These are phyloP conservation scores for Cryptococcus maquisensis DNA, from an alignment of 1,284 basidiomycete species.

Conservation along the genomic window DNA sequence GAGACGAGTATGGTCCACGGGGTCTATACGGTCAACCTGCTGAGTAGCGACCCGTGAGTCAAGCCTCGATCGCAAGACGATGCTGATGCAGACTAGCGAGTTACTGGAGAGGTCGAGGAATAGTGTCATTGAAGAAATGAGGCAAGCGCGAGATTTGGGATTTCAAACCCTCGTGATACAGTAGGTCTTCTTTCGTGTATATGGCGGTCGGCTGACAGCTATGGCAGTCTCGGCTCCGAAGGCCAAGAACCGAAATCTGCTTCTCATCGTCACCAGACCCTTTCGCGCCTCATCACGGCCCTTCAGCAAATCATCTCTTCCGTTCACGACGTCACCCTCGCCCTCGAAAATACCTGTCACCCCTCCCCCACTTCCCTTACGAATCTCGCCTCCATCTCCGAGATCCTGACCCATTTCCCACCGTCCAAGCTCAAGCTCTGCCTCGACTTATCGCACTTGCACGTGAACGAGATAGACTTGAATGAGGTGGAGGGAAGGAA, in stretches of 20 bases:
- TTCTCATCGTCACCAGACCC: neutral
- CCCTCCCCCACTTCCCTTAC: conserved; percentile 8
- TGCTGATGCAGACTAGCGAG: neutral
- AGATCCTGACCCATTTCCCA: conserved; percentile 1
- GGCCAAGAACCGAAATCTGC: neutral
- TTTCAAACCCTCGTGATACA: conserved; percentile 16
- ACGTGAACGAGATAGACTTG: conserved; percentile 17
- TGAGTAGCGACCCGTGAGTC: conserved; percentile 11
- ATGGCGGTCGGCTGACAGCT: neutral
- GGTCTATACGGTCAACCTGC: conserved; percentile 19
- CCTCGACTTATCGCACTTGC: conserved; percentile 22
- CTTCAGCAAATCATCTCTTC: conserved; percentile 3
- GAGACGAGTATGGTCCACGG: conserved; percentile 13
- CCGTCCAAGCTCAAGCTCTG: conserved; percentile 16
- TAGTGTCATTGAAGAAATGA: conserved; percentile 13
- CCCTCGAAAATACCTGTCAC: conserved; percentile 16
- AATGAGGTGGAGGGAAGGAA: conserved; percentile 3
- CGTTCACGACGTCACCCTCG: conserved; percentile 7
- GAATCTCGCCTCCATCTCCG: conserved; percentile 1
- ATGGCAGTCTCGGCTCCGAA: conserved; percentile 9
- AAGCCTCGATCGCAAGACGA: neutral
- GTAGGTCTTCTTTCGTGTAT: conserved; percentile 4
- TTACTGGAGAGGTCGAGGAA: conserved; percentile 6
- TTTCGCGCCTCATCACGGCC: conserved; percentile 1
- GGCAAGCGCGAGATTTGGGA: conserved; percentile 7